Evolutionary conservation across 2,329 filamentous ascomycete genomes (phyloP).

Genomic region (Cordyceps farinosa): DNA sequence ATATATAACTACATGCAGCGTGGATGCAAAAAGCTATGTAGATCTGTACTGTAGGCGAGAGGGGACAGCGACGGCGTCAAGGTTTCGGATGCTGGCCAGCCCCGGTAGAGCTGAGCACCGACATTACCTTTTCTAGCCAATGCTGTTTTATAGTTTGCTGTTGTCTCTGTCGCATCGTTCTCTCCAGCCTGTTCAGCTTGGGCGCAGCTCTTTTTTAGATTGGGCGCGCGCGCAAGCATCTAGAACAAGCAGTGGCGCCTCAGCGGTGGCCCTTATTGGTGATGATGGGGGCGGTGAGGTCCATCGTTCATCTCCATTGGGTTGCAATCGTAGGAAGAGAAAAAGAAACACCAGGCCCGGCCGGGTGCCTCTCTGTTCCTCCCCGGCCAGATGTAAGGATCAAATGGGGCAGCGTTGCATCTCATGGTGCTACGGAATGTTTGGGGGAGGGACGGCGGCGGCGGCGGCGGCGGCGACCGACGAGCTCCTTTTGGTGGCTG

Average conservation of each 20-base stretch:
- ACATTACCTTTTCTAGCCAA: background rate
- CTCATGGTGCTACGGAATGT: too few species aligned
- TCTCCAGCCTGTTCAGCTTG: background rate
- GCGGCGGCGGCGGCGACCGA: too few species aligned
- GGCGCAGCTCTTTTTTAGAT: background rate
- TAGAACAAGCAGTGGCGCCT: background rate
- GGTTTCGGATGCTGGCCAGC: conserved; percentile 5
- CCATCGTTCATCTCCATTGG: background rate
- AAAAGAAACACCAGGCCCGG: background rate
- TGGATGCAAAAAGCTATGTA: background rate
- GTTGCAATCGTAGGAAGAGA: background rate
- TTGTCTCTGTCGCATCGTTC: background rate
- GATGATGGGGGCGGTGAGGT: background rate
- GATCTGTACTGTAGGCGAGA: background rate
- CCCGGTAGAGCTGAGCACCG: background rate
- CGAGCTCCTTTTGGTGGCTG: too few species aligned
- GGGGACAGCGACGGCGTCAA: background rate
- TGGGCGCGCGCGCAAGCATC: background rate
- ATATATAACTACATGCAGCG: too few species aligned
- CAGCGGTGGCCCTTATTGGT: background rate
- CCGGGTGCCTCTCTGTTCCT: background rate
- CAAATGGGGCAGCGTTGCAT: background rate
- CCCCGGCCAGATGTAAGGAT: background rate
- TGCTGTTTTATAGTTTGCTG: background rate
- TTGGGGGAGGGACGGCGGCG: too few species aligned